These are phyloP conservation scores for Vinca minor DNA, from an alignment of 257 asterid species.

Conservation along the genomic window DNA sequence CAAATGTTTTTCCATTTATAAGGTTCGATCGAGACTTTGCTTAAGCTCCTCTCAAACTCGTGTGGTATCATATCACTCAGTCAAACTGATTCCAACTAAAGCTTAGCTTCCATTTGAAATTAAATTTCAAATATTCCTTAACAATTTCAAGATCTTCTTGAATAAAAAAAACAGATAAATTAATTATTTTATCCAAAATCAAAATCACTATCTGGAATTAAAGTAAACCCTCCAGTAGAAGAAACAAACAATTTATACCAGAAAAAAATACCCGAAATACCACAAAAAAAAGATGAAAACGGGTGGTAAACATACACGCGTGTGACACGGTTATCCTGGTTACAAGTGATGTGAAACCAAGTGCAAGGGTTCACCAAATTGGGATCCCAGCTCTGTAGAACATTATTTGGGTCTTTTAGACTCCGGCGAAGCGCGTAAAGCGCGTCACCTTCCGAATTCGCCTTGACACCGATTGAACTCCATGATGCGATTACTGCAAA, in stretches of 20 bases:
- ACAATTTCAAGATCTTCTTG: background rate
- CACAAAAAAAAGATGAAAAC: background rate
- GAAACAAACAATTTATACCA: too few species aligned
- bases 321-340: constrained; percentile 39
- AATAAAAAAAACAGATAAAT: background rate
- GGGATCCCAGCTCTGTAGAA: constrained; percentile 86
- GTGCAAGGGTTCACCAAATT: constrained; percentile 78
- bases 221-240: background rate
- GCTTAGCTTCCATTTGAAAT: background rate
- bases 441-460: constrained; percentile 74
- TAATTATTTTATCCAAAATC: background rate
- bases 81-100: background rate
- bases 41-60: too few species aligned
- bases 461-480: constrained; percentile 7
- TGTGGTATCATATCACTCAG: too few species aligned
- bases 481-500: constrained; percentile 14
- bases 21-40: too few species aligned
- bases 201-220: background rate
- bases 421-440: constrained; percentile 66
- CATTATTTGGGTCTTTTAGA: constrained; percentile 64
- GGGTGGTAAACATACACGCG: constrained; percentile 26
- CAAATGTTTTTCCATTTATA: too few species aligned
- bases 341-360: constrained; percentile 65
- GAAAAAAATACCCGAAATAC: background rate
- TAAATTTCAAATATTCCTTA: background rate